Percentiles rank a stretch among this genome's conserved stretches.
Conservation (phyloP, 2,329 filamentous ascomycete species). For the Pseudogymnoascus sp. region DNA sequence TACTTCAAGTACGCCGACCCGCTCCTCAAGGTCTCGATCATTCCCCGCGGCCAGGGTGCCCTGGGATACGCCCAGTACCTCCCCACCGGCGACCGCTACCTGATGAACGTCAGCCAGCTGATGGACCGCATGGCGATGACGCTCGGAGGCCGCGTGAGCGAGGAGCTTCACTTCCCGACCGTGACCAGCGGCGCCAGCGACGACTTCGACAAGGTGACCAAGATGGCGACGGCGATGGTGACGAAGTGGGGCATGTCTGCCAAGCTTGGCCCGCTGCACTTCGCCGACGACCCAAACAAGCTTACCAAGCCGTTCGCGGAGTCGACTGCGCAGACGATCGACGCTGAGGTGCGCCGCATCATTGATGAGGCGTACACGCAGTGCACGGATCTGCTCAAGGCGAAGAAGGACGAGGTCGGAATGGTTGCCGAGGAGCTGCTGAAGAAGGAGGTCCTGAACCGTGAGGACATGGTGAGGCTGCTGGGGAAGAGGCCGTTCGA, state of each 20-base stretch:
- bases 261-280: conserved; percentile 88
- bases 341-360: conserved; percentile 82
- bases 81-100: conserved; percentile 82
- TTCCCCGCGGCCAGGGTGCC: conserved; percentile 87
- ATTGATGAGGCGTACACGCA: conserved; percentile 88
- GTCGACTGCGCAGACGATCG: conserved; percentile 84
- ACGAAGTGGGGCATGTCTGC: conserved; percentile 99
- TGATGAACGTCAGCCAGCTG: conserved; percentile 91
- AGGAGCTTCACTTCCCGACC: conserved; percentile 93
- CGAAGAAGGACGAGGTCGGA: conserved; percentile 82
- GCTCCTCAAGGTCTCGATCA: conserved; percentile 96
- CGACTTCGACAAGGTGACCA: conserved; percentile 97
- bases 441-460: conserved; percentile 79
- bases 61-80: conserved; percentile 96
- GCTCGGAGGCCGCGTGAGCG: conserved; percentile 85
- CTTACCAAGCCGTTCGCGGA: conserved; percentile 95
- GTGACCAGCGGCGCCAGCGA: conserved; percentile 93
- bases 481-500: conserved; percentile 78
- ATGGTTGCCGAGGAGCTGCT: conserved; percentile 89
- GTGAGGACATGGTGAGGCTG: conserved; percentile 87
- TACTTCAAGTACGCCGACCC: conserved; percentile 95
- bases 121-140: conserved; percentile 99
- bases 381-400: conserved; percentile 72
- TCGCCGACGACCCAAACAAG: conserved; percentile 72
- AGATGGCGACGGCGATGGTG: conserved; percentile 94